Base-by-base conservation (phyloP, 345 rosid genomes). In the Camelina neglecta region DNA sequence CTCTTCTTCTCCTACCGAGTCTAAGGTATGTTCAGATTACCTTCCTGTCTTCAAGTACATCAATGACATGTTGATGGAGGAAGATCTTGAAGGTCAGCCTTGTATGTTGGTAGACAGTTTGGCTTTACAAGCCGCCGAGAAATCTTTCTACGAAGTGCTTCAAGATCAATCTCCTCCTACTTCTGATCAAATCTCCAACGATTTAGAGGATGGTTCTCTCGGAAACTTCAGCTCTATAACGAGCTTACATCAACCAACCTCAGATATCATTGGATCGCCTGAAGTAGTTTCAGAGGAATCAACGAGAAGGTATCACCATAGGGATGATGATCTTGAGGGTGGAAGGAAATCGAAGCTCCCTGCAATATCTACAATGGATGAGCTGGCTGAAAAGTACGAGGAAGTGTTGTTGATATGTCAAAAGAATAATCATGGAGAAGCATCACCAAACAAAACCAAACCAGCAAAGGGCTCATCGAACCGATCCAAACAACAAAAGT, bases 101-200 rank as follows among this genome's bases (percentile, higher is more conserved):
- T 87, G 87, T 74, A 89, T 93, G 97, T 77, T 89, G 64, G 90
- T 85, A 82, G 90, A 88, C 31, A 83, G 86, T 69, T 84, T 90
- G 47, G 91, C 97, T 18, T 86, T 93, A 68, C 98, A 93, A 81
- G 94, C 92, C 2, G 91, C 90, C 11, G 97, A 89, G 66, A 93
- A 80, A 60, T 87, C 94, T 41, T 84, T 92, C 31, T 87, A 81
- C 57, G 90, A 91, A 48, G 95, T 78, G 13, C 84, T 90, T 71
- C 85, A 84, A 13, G 87, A 87, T 74, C 80, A 79, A 21, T 67
- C 83, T 61, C 84, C 83, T 11, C 79, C 77, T 51, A 60, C 86
- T 31, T 69, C 67, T 48, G 58, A 45, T 59, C 75, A 57, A n/a
- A 4, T 23, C 60, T 60, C 24, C 1, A 18, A 11, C 0, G 59